Percentiles rank a stretch among this genome's conserved stretches.
These are phyloP conservation scores for Fusarium buharicum DNA, from an alignment of 2,329 filamentous ascomycete species.

Conservation along the genomic window DNA sequence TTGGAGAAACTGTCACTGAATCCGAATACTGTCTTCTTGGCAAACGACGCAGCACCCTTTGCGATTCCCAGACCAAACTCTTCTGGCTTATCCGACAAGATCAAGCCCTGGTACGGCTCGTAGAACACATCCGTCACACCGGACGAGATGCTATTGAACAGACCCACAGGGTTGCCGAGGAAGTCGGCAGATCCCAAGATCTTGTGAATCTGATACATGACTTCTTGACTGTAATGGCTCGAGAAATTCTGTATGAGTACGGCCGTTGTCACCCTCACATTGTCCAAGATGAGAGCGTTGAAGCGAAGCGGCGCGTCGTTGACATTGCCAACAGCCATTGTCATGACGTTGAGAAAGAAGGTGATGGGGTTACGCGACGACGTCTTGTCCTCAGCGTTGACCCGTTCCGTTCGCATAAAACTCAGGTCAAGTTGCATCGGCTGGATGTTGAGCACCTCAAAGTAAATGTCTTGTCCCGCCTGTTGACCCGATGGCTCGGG, in stretches of 20 bases:
- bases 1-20: slow-evolving; percentile 98
- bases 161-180: slow-evolving; percentile 93
- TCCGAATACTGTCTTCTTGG: slow-evolving; percentile 98
- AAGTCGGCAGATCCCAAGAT: slow-evolving; percentile 98
- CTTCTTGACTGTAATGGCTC: slow-evolving; percentile 97
- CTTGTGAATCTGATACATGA: slow-evolving; percentile 94
- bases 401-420: slow-evolving; percentile 94
- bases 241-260: slow-evolving; percentile 87
- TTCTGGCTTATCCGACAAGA: slow-evolving; percentile 94
- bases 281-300: slow-evolving; percentile 94
- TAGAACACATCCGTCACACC: slow-evolving; percentile 99
- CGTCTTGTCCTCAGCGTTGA: slow-evolving; percentile 95
- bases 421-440: slow-evolving; percentile 98
- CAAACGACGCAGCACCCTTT: slow-evolving; percentile 94
- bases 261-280: slow-evolving; percentile 88
- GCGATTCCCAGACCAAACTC: slow-evolving; percentile 95
- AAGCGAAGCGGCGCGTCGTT: slow-evolving; percentile 96
- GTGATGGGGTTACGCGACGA: slow-evolving; percentile 93
- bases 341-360: slow-evolving; percentile 98
- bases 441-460: slow-evolving; percentile 95
- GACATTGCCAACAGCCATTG: slow-evolving; percentile 99
- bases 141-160: slow-evolving; percentile 98
- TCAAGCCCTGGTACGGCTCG: slow-evolving; percentile 97
- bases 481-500: slow-evolving; percentile 89
- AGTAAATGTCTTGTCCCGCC: slow-evolving; percentile 93